These are phyloP conservation scores for Mortierella sp. DNA, from an alignment of 371 early-diverging fungal species.

Conservation along the genomic window DNA sequence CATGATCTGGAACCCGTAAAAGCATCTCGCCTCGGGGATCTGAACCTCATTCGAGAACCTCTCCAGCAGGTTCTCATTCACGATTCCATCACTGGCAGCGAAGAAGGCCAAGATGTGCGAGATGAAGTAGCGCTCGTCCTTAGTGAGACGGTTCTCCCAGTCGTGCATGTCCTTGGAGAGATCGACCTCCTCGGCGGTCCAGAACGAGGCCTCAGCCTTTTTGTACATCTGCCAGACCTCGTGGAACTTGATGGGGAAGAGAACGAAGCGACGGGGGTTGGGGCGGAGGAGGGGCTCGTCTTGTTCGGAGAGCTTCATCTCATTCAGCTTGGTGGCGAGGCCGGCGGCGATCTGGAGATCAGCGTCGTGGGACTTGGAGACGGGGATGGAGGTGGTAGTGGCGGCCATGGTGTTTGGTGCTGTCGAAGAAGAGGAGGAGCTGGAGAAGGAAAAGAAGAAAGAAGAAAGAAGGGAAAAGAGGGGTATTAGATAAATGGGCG, in stretches of 20 bases:
- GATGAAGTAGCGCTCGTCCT: constrained; percentile 97
- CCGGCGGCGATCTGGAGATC: constrained; percentile 47
- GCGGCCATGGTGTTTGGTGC: background rate
- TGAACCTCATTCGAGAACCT: constrained; percentile 98
- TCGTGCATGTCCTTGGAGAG: constrained; percentile 95
- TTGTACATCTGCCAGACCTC: constrained; percentile 99
- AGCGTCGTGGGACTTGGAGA: constrained; percentile 40
- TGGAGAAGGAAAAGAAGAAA: background rate
- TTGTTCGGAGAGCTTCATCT: constrained; percentile 48
- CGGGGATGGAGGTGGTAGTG: background rate
- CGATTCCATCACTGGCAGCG: constrained; percentile 99
- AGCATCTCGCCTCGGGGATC: constrained; percentile 98
- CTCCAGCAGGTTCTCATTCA: constrained; percentile 98
- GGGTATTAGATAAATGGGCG: background rate
- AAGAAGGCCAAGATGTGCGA: constrained; percentile 99
- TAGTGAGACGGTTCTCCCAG: constrained; percentile 94
- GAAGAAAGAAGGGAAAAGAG: background rate
- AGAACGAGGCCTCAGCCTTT: constrained; percentile 99
- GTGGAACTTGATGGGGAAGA: constrained; percentile 97
- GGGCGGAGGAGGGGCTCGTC: constrained; percentile 66
- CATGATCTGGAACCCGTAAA: constrained; percentile 99
- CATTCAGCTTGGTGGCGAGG: constrained; percentile 40
- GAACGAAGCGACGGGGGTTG: constrained; percentile 90
- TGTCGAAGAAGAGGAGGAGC: background rate
- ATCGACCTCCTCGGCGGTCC: constrained; percentile 99